Base-by-base conservation (phyloP, 2,329 filamentous ascomycete species). In the Hymenoscyphus albidus region DNA sequence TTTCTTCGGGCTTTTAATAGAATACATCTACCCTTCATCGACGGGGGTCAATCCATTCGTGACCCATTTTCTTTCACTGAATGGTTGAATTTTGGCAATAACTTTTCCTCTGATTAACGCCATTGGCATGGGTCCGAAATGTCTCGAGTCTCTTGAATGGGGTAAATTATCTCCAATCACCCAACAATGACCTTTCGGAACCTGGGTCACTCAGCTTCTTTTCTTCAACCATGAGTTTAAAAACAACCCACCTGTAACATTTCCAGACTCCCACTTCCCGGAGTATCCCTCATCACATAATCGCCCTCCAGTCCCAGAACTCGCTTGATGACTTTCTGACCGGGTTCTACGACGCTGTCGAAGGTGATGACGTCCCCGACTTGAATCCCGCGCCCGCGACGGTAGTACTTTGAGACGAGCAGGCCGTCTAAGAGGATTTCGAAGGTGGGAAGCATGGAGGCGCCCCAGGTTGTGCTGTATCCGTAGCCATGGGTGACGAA, bases 181-280 rank as follows among this genome's bases (percentile, higher is more conserved):
- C 86, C 92, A 98, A 73, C 93, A 96, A 80, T 99, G 95, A 1
- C 95, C 95, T 74, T 90, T 82, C 0, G 95, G 95, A 16, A 99
- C 87, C 91, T 96, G 73, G 7, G 22, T 22, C 12, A 10, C 18
- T 51, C 22, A 51, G 44, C n/a, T 51, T 51, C 1, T 22, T 51
- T 51, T 27, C 16, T 7, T n/a, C 6, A 5, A n/a, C 14, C 6
- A 14, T n/a, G 5, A 16, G 16, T 5, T 44, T 5, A 44, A 12
- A 48, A n/a, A 69, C 72, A 27, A 27, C 27, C 51, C 66, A 75
- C 74, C 81, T 90, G 87, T 18, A 92, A 82, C 85, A 91, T 88
- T 32, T 78, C 58, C 44, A 61, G 56, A 58, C 68, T 64, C 13
- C 64, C 61, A 39, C 58, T 70, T 14, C 75, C 85, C 0, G 88